Evolutionary conservation across 805 yeast genomes (phyloP), one percentile per base, ranked within the genome.

Genomic region (Metschnikowia similis): DNA sequence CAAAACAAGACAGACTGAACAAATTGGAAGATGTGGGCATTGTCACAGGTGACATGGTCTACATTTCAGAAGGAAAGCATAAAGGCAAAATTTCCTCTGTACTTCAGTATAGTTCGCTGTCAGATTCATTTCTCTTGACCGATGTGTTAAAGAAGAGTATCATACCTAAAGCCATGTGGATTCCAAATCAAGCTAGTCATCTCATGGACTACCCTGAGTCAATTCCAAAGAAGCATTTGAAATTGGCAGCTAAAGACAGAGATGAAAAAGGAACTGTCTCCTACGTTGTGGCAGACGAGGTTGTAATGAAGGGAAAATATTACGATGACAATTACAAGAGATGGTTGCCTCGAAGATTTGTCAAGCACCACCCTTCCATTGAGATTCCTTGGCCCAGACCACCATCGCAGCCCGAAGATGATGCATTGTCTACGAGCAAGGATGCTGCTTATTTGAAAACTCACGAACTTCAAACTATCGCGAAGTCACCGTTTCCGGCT

Each of bases 331-430:
- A 85, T 56, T 83, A 85, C 66, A 84, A 84, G 63, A 75, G 75
- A 60, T 79, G 85, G 76, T 69, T 89, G 72, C 96, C 96, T 30
- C 81, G 80, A 51, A 81, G 98, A 67, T 80, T 82, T 57, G 89
- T 91, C 27, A 79, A 79, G 55, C 83, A 87, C 57, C 84, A 85
- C 58, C 81, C 79, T 38, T 78, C 82, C 47, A 71, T 89, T 47
- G 80, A 83, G 26, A 83, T 91, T 45, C 97, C 97, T 48, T 92
- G 96, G 96, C 97, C 97, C 35, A 78, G 80, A 58, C 91, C 94
- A 1, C 68, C 72, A 14, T 52, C 54, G 32, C 82, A 75, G 30
- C 57, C 60, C 0, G 80, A 79, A 54, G 89, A 84, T 56, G 84
- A 83, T 45, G 69, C 63, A 30, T 72, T 80, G 55, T 80, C 84